Evolutionary conservation across 176 grass and related monocot genomes (phyloP).

Genomic region (Luzula sylvatica): DNA sequence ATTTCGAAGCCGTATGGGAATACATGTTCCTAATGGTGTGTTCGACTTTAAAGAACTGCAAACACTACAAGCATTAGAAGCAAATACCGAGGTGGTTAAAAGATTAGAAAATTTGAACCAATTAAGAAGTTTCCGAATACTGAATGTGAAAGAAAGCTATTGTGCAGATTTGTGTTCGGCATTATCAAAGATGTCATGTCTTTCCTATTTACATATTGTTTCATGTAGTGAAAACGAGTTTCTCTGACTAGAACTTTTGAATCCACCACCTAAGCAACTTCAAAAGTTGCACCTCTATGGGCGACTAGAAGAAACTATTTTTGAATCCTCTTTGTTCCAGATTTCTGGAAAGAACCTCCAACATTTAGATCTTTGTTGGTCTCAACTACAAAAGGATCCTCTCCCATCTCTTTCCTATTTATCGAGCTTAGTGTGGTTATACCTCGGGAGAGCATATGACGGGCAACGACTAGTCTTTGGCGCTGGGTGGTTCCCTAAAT

Average conservation of each 20-base stretch:
- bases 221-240: conserved; percentile 11
- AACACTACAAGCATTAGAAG: conserved; percentile 17
- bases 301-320: neutral
- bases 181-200: conserved; percentile 13
- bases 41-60: conserved; percentile 11
- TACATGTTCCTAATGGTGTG: conserved; percentile 3
- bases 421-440: neutral
- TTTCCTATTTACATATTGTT: neutral
- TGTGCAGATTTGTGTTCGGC: neutral
- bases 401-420: conserved; percentile 14
- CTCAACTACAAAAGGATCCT: conserved; percentile 9
- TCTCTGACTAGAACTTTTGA: conserved; percentile 8
- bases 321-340: conserved; percentile 16
- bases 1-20: neutral
- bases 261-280: neutral
- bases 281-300: conserved; percentile 14
- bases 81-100: neutral
- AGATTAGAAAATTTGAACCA: conserved; percentile 14
- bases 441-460: conserved; percentile 1
- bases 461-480: conserved; percentile 23
- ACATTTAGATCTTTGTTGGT: conserved; percentile 9
- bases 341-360: neutral
- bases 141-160: conserved; percentile 14
- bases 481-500: conserved; percentile 19
- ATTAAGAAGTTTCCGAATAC: conserved; percentile 25